Conservation (phyloP, 225 moss, liverwort and hornwort genomes). For the Physcomitrellopsis africana region DNA sequence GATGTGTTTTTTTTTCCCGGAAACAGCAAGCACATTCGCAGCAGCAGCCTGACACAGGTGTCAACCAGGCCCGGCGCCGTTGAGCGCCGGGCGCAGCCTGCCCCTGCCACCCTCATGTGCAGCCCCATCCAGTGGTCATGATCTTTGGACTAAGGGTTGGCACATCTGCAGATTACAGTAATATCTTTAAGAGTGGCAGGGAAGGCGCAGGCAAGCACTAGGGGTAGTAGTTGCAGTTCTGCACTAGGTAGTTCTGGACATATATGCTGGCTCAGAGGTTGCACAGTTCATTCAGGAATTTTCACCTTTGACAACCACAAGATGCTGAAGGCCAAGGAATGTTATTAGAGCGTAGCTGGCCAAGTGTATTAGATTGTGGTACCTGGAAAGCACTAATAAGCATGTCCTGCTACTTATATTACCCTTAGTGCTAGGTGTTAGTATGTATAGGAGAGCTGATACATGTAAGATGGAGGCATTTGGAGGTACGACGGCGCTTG, state of each 20-base stretch:
- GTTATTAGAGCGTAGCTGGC: neutral
- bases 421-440: slow-evolving; percentile 47
- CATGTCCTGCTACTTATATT: slow-evolving; percentile 33
- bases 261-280: slow-evolving; percentile 5
- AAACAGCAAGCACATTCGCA: slow-evolving; percentile 76
- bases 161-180: slow-evolving; percentile 51
- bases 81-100: slow-evolving; percentile 94
- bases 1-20: slow-evolving; percentile 13
- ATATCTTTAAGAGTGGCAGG: slow-evolving; percentile 58
- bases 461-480: slow-evolving; percentile 33
- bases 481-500: slow-evolving; percentile 12
- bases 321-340: neutral
- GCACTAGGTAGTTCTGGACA: slow-evolving; percentile 31
- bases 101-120: slow-evolving; percentile 80
- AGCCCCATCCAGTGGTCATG: slow-evolving; percentile 29
- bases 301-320: neutral
- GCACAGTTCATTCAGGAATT: slow-evolving; percentile 1
- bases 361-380: slow-evolving; percentile 20
- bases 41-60: slow-evolving; percentile 88
- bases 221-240: slow-evolving; percentile 44
- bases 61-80: slow-evolving; percentile 93
- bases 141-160: slow-evolving; percentile 35
- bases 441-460: slow-evolving; percentile 42
- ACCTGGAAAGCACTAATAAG: slow-evolving; percentile 15
- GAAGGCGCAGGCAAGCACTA: slow-evolving; percentile 79